phyloP scores from a whole-genome alignment of 2,329 filamentous ascomycete species.

The Botryotinia narcissicola region DNA sequence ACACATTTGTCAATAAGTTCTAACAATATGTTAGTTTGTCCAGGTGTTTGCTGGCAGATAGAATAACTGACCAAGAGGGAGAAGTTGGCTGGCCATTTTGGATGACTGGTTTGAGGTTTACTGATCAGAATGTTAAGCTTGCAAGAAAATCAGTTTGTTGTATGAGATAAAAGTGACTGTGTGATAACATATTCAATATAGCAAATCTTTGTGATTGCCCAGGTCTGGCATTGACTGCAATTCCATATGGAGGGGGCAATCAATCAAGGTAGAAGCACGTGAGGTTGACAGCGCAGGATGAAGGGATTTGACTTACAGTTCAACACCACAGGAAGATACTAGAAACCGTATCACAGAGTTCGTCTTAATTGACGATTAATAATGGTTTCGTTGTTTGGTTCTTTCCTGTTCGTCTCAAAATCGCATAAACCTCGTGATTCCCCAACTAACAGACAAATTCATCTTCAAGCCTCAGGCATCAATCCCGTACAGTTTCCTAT shows the following conservation, averaged over 20 bases:
- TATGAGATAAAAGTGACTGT: not conserved
- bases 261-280: constrained; percentile 16
- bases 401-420: not conserved
- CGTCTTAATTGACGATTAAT: not conserved
- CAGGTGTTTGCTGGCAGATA: constrained; percentile 28
- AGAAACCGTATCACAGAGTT: not conserved
- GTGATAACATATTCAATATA: not conserved
- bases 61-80: constrained; percentile 33
- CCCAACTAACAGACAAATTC: not conserved
- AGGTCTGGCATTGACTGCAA: not conserved
- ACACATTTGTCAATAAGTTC: constrained; percentile 99
- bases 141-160: not conserved
- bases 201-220: not conserved
- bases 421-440: constrained; percentile 12
- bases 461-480: constrained; percentile 16
- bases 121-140: not conserved
- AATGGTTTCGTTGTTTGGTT: constrained; percentile 3
- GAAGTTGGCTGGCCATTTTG: constrained; percentile 37
- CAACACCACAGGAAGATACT: not conserved
- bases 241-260: not conserved
- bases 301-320: constrained; percentile 7
- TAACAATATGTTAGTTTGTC: constrained; percentile 42
- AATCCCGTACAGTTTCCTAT: not conserved
- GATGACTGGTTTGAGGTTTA: not conserved
- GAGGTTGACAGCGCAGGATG: not conserved